Evolutionary conservation across 208 protist genomes (phyloP).

Genomic region (Naegleria lovaniensis): DNA sequence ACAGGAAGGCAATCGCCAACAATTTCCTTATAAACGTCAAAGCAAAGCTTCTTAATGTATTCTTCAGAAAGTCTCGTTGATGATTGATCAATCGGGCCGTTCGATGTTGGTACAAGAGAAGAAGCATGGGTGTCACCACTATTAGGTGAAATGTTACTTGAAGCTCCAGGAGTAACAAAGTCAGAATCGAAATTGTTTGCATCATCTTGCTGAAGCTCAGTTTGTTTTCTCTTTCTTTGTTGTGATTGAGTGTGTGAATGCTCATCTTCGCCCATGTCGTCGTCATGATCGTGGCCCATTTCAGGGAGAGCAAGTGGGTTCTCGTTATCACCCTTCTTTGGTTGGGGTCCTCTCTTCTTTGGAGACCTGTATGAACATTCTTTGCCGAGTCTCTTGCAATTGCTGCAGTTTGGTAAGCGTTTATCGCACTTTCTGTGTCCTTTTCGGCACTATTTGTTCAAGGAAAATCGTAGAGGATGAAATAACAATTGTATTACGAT

Average conservation of each 20-base stretch:
- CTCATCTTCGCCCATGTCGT: not conserved
- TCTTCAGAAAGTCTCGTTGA: not conserved
- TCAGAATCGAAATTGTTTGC: not conserved
- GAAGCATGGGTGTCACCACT: not conserved
- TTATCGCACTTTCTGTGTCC: slow-evolving; percentile 16
- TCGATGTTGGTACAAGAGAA: not conserved
- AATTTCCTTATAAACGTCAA: not conserved
- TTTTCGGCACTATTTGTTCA: not conserved
- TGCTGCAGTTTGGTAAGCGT: not conserved
- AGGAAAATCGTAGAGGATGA: not conserved
- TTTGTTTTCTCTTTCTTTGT: not conserved
- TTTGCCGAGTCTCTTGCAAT: not conserved
- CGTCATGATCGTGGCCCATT: not conserved
- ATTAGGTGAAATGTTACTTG: not conserved
- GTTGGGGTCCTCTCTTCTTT: slow-evolving; percentile 6
- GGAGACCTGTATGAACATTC: not conserved
- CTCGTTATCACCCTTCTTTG: not conserved
- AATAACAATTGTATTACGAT: not conserved
- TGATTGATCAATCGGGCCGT: not conserved
- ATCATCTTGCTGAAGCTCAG: not conserved
- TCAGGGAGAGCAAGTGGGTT: not conserved
- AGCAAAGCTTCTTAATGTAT: not conserved
- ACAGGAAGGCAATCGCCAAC: not conserved
- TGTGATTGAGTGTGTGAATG: not conserved
- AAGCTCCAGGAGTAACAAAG: not conserved